Base-by-base conservation (phyloP, 192 early-diverging fungal species). In the Phycomyces blakesleeanus region DNA sequence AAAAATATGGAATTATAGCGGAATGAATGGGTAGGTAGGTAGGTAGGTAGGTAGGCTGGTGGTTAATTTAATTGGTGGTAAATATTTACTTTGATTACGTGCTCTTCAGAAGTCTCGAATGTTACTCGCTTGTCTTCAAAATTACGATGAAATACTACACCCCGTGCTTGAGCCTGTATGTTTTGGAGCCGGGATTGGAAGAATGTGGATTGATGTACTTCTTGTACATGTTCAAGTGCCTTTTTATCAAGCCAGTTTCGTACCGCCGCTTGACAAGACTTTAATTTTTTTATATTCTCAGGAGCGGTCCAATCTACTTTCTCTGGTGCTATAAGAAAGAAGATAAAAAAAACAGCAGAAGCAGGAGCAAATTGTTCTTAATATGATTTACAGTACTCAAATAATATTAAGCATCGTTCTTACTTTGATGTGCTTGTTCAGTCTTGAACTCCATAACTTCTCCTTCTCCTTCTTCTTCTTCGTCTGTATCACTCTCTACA, bases 161-260 rank as follows among this genome's bases (percentile, higher is more conserved):
- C 82, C 51, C 89, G 81, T 2, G 72, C 69, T 60, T 51, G 73
- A 1, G 79, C 71, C 71, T 91, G 89, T 16, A 88, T 55, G 52
- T 73, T 58, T 16, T 39, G 38, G 26, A 63, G 38, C 2, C 22
- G 44, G 3, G 61, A 69, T 34, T 63, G 49, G 16, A 64, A 49
- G 10, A 39, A 41, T 18, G 62, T 22, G 18, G 55, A 58, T 24
- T 56, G 60, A 25, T 69, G 55, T 0, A 58, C 22, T 16, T 64
- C 56, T 34, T 44, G 52, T 3, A 72, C 41, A 52, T 72, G 65
- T 25, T 66, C 47, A 24, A 63, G 26, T 20, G 56, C 29, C 12
- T 50, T 40, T 11, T 55, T 52, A 40, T 51, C 56, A 8, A 38
- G 39, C 37, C 21, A 62, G 37, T 40, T 20, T 5, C 59, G 58